phyloP scores from a whole-genome alignment of 257 asterid genomes.

The Penstemon eatonii region DNA sequence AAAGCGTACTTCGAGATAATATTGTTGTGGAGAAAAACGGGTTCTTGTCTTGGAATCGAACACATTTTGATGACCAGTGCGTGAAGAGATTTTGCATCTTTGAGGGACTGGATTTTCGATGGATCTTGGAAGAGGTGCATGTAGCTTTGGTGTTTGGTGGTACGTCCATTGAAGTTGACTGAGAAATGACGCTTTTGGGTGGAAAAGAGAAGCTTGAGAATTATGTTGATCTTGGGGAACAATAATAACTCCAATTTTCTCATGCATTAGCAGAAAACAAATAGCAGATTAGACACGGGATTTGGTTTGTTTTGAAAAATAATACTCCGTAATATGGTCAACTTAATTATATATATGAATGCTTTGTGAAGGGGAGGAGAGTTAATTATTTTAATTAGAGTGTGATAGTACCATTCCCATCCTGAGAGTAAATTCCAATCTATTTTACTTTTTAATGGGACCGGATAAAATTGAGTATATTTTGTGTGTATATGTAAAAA shows the following conservation, averaged over 20 bases:
- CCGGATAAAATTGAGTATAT: too few species aligned
- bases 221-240: conserved; percentile 20
- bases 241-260: conserved; percentile 28
- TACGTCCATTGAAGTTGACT: conserved; percentile 35
- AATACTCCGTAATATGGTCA: too few species aligned
- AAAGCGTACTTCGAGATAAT: conserved; percentile 39
- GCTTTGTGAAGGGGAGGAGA: too few species aligned
- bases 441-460: too few species aligned
- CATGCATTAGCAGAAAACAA: conserved; percentile 35
- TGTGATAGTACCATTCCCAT: too few species aligned
- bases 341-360: too few species aligned
- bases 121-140: conserved; percentile 50
- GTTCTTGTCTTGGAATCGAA: conserved; percentile 40
- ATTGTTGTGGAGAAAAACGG: conserved; percentile 54
- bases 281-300: too few species aligned
- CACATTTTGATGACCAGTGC: conserved; percentile 60
- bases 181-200: conserved; percentile 30
- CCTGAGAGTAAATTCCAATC: too few species aligned
- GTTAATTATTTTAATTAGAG: too few species aligned
- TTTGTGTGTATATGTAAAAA: too few species aligned
- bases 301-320: too few species aligned
- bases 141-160: conserved; percentile 36
- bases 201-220: conserved; percentile 20
- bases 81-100: conserved; percentile 51
- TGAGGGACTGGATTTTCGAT: conserved; percentile 41